These are phyloP conservation scores for Fusarium equiseti DNA, from an alignment of 2,329 filamentous ascomycete species.

Conservation along the genomic window DNA sequence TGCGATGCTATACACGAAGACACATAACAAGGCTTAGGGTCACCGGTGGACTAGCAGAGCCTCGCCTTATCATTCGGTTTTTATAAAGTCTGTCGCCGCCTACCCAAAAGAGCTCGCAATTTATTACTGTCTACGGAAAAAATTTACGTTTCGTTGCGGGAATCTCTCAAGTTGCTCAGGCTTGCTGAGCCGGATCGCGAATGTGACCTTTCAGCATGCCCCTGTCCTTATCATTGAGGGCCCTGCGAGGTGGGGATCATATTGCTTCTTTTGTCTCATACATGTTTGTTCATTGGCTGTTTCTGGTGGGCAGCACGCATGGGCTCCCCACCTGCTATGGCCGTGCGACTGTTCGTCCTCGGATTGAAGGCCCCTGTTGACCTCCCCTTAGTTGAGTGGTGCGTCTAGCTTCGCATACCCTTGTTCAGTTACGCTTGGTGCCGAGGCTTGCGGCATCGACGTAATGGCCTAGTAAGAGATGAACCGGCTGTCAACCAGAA, in stretches of 20 bases:
- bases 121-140: neutral
- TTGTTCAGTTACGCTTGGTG: slow-evolving; percentile 2
- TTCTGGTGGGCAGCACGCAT: slow-evolving; percentile 23
- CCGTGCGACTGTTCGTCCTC: slow-evolving; percentile 8
- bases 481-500: neutral
- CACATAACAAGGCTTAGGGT: neutral
- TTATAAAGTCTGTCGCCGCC: neutral
- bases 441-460: slow-evolving; percentile 19
- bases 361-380: neutral
- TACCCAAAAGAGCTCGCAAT: neutral
- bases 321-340: slow-evolving; percentile 27
- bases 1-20: neutral
- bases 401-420: slow-evolving; percentile 4
- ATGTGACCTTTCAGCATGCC: slow-evolving; percentile 13
- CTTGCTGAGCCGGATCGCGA: neutral
- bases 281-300: slow-evolving; percentile 40
- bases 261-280: slow-evolving; percentile 48
- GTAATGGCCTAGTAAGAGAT: slow-evolving; percentile 15
- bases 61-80: neutral
- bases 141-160: neutral
- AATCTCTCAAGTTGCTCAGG: neutral
- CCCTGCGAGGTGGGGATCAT: slow-evolving; percentile 34
- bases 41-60: neutral
- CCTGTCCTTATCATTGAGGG: slow-evolving; percentile 24
- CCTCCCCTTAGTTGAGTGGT: neutral